These are phyloP conservation scores for Calonectria henricotiae DNA, from an alignment of 2,329 filamentous ascomycete genomes.

Conservation along the genomic window DNA sequence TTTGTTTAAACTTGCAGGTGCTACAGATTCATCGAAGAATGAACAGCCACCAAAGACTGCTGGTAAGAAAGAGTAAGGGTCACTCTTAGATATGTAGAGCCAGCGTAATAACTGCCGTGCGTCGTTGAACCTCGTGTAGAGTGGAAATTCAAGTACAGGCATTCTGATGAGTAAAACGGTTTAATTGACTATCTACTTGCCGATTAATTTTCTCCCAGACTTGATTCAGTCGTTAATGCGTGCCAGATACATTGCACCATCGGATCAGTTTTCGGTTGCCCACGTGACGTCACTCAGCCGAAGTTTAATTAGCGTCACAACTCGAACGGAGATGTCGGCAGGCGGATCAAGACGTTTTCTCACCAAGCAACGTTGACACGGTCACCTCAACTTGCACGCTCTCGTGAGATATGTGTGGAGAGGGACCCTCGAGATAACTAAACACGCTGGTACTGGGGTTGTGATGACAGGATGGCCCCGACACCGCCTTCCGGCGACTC, in stretches of 20 bases:
- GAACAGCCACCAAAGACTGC: background rate
- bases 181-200: background rate
- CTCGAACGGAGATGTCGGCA: conserved; percentile 15
- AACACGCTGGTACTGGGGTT: conserved; percentile 32
- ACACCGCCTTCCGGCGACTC: conserved; percentile 55
- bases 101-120: background rate
- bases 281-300: conserved; percentile 51
- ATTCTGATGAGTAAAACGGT: background rate
- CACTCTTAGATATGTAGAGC: background rate
- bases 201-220: background rate
- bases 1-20: conserved; percentile 69
- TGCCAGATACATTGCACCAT: conserved; percentile 8
- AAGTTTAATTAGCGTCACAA: conserved; percentile 26
- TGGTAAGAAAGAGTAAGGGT: conserved; percentile 45
- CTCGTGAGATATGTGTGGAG: conserved; percentile 29
- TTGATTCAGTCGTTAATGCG: background rate
- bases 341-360: conserved; percentile 27
- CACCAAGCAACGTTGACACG: conserved; percentile 29
- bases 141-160: background rate
- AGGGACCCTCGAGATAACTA: conserved; percentile 22
- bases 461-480: conserved; percentile 53
- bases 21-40: conserved; percentile 35
- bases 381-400: conserved; percentile 18
- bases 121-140: background rate
- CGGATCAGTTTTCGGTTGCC: conserved; percentile 17